Evolutionary conservation across 257 asterid species (phyloP), one percentile per base, ranked within the genome.

Genomic region (Cynanchum wilfordii): DNA sequence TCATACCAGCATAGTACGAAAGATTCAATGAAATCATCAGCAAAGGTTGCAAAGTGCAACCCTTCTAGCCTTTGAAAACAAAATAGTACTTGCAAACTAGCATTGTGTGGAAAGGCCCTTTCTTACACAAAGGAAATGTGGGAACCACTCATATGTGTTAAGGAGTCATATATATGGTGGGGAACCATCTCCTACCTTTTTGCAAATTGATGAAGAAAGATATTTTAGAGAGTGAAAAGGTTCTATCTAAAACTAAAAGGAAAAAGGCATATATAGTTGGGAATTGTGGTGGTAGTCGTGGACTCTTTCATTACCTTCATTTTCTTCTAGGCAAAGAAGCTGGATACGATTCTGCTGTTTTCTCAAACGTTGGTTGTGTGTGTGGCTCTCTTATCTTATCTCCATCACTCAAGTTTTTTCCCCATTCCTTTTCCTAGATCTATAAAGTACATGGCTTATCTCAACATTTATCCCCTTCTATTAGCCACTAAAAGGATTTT

Each of bases 301-400:
- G 96, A 86, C 89, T 84, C 82, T 71, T 82, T 85, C 81, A 50
- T 82, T 71, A 84, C 90, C 96, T 85, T 78, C 89, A 81, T 83
- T 81, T 80, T 84, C 70, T 75, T 78, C 79, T 79, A 66, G 84
- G 73, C 84, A 82, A 80, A 77, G 77, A 81, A 82, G 83, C 77
- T 76, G 69, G 84, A 87, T 77, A 81, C 82, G 74, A 70, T 73
- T 78, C 69, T 72, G 72, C 79, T 64, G 73, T 84, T 86, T 86
- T 86, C 90, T 74, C 81, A 68, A 78, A 82, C 87, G 84, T 82
- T 85, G 73, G 78, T 84, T 86, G 77, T 89, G 92, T 89, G 92
- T 89, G 97, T 50, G 55, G 55, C 89, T 91, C 90, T 92, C 95
- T 89, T 93, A 85, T 70, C 96, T 91, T 88, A 89, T 93, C 98